These are phyloP conservation scores for Nematodospora anomalae DNA, from an alignment of 1,139 yeast genomes.

Conservation along the genomic window DNA sequence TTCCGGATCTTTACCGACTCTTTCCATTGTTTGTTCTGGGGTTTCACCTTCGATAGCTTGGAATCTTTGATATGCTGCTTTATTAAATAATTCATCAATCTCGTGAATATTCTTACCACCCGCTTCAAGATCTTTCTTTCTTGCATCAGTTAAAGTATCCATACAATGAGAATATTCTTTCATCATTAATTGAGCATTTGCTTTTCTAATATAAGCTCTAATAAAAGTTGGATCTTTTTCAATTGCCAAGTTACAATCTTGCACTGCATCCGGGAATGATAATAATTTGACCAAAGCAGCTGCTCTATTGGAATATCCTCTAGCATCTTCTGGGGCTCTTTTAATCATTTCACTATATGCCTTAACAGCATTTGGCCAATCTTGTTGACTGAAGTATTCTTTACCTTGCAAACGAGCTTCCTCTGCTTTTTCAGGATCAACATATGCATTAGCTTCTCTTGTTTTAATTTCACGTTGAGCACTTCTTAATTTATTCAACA, in stretches of 20 bases:
- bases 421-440: constrained; percentile 91
- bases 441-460: constrained; percentile 72
- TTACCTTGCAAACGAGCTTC: constrained; percentile 94
- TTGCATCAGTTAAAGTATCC: constrained; percentile 79
- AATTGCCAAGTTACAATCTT: constrained; percentile 89
- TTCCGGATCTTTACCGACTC: constrained; percentile 93
- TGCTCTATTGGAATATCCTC: constrained; percentile 98
- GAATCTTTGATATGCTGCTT: constrained; percentile 80
- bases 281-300: constrained; percentile 92
- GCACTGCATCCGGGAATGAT: constrained; percentile 96
- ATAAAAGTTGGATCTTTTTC: constrained; percentile 83
- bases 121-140: constrained; percentile 65
- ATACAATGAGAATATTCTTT: constrained; percentile 81
- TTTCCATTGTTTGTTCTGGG: constrained; percentile 89
- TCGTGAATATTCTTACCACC: constrained; percentile 66
- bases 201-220: constrained; percentile 96
- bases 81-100: constrained; percentile 78
- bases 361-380: constrained; percentile 96
- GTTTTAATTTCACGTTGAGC: constrained; percentile 84
- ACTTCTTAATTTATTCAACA: constrained; percentile 79
- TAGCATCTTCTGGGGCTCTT: constrained; percentile 93
- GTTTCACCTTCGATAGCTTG: constrained; percentile 85
- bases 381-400: constrained; percentile 82
- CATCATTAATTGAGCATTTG: constrained; percentile 89
- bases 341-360: constrained; percentile 94